These are phyloP conservation scores for Phytophthora pluvialis DNA, from an alignment of 352 stramenopile species.

Conservation along the genomic window DNA sequence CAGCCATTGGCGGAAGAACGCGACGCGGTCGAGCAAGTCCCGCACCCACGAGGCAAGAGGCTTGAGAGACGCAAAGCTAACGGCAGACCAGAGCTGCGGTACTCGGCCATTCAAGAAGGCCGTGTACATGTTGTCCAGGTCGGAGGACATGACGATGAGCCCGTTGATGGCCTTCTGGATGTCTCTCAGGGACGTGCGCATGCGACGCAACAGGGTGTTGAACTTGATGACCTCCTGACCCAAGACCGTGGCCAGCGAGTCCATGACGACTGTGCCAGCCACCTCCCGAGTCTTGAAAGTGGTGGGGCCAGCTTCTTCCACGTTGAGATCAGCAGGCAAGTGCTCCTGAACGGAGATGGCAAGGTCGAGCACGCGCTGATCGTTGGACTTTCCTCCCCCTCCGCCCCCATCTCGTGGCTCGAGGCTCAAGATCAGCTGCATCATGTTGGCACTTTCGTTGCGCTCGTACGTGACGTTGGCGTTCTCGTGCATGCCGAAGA, in stretches of 20 bases:
- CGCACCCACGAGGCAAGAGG: conserved; percentile 92
- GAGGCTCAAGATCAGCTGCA: conserved; percentile 88
- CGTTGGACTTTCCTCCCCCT: conserved; percentile 76
- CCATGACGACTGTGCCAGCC: conserved; percentile 87
- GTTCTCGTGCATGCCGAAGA: conserved; percentile 98
- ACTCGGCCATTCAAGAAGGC: conserved; percentile 93
- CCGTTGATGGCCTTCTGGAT: conserved; percentile 87
- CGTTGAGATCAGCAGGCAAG: conserved; percentile 65
- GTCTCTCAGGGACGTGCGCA: conserved; percentile 82
- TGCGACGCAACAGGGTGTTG: conserved; percentile 89
- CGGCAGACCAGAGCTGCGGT: conserved; percentile 86
- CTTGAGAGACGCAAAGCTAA: conserved; percentile 95
- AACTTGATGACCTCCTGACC: conserved; percentile 96
- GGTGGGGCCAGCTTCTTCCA: conserved; percentile 89
- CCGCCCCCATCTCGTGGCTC: conserved; percentile 84
- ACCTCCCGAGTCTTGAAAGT: conserved; percentile 92
- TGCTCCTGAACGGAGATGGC: conserved; percentile 70
- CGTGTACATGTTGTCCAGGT: conserved; percentile 97
- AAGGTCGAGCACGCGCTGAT: conserved; percentile 87
- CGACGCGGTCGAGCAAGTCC: conserved; percentile 88
- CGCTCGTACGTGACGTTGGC: conserved; percentile 95
- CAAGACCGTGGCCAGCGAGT: conserved; percentile 93
- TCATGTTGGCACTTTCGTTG: conserved; percentile 90
- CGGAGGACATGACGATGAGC: conserved; percentile 94
- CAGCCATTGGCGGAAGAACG: conserved; percentile 94